These are phyloP conservation scores for Asclepias syriaca DNA, from an alignment of 257 asterid species.

Conservation along the genomic window DNA sequence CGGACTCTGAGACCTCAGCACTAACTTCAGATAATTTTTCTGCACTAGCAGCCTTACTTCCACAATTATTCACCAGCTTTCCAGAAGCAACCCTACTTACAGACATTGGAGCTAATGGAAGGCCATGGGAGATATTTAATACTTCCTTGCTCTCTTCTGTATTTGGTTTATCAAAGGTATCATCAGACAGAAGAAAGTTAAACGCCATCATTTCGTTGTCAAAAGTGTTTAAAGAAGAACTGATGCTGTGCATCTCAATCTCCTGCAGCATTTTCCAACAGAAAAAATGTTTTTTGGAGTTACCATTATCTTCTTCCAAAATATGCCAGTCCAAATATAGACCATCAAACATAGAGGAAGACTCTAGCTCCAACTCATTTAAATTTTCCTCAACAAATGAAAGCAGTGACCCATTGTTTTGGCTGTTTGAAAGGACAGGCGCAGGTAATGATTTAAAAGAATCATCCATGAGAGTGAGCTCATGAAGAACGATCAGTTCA, in stretches of 20 bases:
- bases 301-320: conserved; percentile 51
- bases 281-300: conserved; percentile 35
- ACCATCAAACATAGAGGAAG: conserved; percentile 64
- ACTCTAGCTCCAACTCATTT: conserved; percentile 48
- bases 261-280: conserved; percentile 44
- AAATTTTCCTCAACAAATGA: conserved; percentile 45
- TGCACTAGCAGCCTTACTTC: conserved; percentile 23
- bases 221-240: conserved; percentile 30
- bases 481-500: conserved; percentile 65
- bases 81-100: conserved; percentile 31
- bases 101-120: conserved; percentile 26
- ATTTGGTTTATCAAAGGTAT: conserved; percentile 27
- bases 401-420: conserved; percentile 37
- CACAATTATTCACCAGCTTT: conserved; percentile 31
- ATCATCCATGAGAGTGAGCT: conserved; percentile 72
- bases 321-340: conserved; percentile 89
- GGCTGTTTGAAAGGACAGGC: conserved; percentile 52
- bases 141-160: conserved; percentile 40
- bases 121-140: conserved; percentile 30
- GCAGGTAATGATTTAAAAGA: conserved; percentile 78
- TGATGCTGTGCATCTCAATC: conserved; percentile 40
- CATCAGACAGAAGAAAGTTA: conserved; percentile 61
- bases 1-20: conserved; percentile 34
- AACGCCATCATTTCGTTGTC: conserved; percentile 39
- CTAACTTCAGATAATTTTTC: conserved; percentile 29